Evolutionary conservation across 2,329 filamentous ascomycete species (phyloP), one percentile per base, ranked within the genome.

Genomic region (Aspergillus transmontanensis): DNA sequence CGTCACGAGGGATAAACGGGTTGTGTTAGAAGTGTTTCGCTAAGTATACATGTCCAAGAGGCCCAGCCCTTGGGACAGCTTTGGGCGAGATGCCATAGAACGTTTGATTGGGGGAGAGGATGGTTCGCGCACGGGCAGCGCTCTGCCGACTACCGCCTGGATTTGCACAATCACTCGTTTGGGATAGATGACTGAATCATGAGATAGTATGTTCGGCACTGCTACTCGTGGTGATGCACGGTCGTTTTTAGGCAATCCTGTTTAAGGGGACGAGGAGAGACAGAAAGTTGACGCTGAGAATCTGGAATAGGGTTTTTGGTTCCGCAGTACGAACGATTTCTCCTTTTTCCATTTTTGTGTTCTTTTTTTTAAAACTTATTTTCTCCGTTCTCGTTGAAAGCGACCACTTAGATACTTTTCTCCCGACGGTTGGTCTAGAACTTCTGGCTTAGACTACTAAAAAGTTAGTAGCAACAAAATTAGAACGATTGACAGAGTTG

Each of bases 61-160:
- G 72, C 62, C 71, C 65, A 62, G 63, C 64, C 68, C 68, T 71
- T 72, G 69, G 65, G 65, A 70, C 67, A 71, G 66, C 71, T 70
- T 63, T 68, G 65, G 67, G 67, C 69, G 68, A 73, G 69, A 71
- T 72, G 65, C 69, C 70, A 63, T 50, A 58, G 60, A 60, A 60
- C 57, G 63, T 62, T 57, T 70, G 68, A 70, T 69, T 69, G 66
- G 66, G 51, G 66, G 61, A 59, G 51, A 62, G 61, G 58, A 59
- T 58, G 54, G 62, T 65, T 60, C 67, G 64, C 67, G 68, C 68
- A 68, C 68, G 67, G 65, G 66, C 67, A 68, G 63, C 62, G 68
- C 61, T 58, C 66, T 68, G 67, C 60, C 62, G 66, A 64, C 62
- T 64, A 61, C 63, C 63, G 64, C 63, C 60, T 66, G 63, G 61